Base-by-base conservation (phyloP, 1,284 basidiomycete species). In the Pseudozyma sp. region DNA sequence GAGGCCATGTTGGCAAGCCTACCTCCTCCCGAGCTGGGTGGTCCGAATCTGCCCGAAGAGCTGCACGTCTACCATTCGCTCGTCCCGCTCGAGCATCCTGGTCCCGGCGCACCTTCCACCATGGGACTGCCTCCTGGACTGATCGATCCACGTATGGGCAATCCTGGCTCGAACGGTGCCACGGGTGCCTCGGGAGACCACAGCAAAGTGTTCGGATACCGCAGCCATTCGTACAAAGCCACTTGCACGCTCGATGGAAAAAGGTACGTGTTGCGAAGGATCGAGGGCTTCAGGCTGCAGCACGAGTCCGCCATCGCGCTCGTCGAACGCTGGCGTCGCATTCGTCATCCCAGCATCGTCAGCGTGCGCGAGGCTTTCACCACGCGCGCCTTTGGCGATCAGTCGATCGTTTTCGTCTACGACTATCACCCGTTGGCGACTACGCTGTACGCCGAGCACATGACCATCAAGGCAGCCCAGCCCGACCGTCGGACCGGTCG, bases 291-390 rank as follows among this genome's bases (percentile, higher is more conserved):
- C 85, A 91, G 94, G 31, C 86, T 98, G 42, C 72, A 69, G 46
- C 74, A 81, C 24, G 80, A 94, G 81, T 87, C 88, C 9, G 94
- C 95, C 1, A 96, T 98, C 80, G 87, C 87, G 7, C 86, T 90
- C 5, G 91, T 98, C 33, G 95, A 98, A 78, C 87, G 90, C 17
- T 99, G 97, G 97, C 89, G 91, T 2, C 88, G 89, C 54, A 88
- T 98, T 64, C 88, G 88, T 17, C 95, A 99, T 86, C 94, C 97
- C 0, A 91, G 90, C 78, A 92, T 99, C 70, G 90, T 97, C 30
- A 87, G 89, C 17, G 87, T 98, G 8, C 89, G 90, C 48, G 97
- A 99, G 85, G 97, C 96, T 0, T 99, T 99, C 86, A 98, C 97
- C 0, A 97, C 95, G 0, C 89, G 92, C 44, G 90, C 93, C 0